Conservation (phyloP, 2,329 filamentous ascomycete species). For the Fusarium sp. region DNA sequence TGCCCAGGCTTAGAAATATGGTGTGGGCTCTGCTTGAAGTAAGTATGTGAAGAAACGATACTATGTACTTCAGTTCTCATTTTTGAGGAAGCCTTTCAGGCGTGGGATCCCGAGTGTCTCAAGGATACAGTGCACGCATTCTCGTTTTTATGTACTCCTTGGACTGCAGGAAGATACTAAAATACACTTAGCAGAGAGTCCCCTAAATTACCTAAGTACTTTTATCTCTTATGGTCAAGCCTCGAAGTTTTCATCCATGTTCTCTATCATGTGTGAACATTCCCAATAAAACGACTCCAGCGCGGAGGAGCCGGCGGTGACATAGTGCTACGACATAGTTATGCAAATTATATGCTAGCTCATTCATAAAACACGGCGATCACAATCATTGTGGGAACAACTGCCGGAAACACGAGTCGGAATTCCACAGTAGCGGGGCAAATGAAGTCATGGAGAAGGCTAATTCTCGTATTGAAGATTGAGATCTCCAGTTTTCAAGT, state of each 20-base stretch:
- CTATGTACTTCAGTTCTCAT: too few relatives aligned
- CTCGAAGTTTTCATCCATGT: neutral
- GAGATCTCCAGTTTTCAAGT: constrained; percentile 1
- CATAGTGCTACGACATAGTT: neutral
- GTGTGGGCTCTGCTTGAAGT: accelerated
- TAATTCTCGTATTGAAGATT: constrained; percentile 19
- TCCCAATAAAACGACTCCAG: neutral
- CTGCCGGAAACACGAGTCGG: neutral
- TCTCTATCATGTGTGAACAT: neutral
- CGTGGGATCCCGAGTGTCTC: too few relatives aligned
- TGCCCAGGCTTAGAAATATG: neutral
- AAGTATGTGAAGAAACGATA: too few relatives aligned
- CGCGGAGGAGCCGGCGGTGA: neutral
- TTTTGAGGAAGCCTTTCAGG: too few relatives aligned
- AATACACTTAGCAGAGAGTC: neutral
- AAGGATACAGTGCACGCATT: too few relatives aligned
- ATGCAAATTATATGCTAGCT: neutral
- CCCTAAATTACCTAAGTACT: accelerated
- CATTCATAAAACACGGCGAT: neutral
- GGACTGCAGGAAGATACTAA: neutral
- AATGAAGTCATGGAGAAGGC: constrained; percentile 3
- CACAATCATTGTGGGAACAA: neutral
- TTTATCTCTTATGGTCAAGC: neutral
- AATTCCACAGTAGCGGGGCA: neutral
- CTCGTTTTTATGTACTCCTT: neutral